Evolutionary conservation across 2,329 filamentous ascomycete genomes (phyloP).

Genomic region (Phaeosphaeriaceae sp.): DNA sequence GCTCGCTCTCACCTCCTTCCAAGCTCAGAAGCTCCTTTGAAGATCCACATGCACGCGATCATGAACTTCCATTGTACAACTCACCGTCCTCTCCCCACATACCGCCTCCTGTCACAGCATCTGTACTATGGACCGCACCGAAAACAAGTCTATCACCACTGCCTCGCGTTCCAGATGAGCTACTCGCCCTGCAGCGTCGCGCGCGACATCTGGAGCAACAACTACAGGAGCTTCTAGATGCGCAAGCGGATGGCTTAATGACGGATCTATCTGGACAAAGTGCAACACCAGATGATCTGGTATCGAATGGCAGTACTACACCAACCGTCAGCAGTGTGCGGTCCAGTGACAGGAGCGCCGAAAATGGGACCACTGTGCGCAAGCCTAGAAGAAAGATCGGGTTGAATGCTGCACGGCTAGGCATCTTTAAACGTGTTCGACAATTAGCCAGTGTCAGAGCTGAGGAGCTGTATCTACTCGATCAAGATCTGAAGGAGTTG

Average conservation of each 20-base stretch:
- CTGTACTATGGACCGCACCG: slow-evolving; percentile 40
- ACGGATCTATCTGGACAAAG: slow-evolving; percentile 53
- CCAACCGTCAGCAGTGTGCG: slow-evolving; percentile 53
- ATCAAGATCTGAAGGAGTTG: slow-evolving; percentile 62
- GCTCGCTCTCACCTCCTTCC: slow-evolving; percentile 43
- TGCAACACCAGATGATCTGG: slow-evolving; percentile 47
- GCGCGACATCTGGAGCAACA: slow-evolving; percentile 62
- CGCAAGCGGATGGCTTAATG: slow-evolving; percentile 64
- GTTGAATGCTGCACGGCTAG: slow-evolving; percentile 67
- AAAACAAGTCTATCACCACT: slow-evolving; percentile 31
- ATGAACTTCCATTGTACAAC: slow-evolving; percentile 43
- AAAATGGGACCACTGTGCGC: slow-evolving; percentile 22
- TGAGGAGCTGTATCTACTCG: slow-evolving; percentile 69
- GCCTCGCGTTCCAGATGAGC: slow-evolving; percentile 46
- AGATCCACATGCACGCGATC: slow-evolving; percentile 41
- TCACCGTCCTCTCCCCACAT: slow-evolving; percentile 42
- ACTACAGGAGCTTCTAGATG: slow-evolving; percentile 65
- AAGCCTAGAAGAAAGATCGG: slow-evolving; percentile 59
- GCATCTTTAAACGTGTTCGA: slow-evolving; percentile 67
- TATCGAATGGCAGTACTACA: slow-evolving; percentile 58
- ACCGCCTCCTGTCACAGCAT: slow-evolving; percentile 42
- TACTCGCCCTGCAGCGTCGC: slow-evolving; percentile 59
- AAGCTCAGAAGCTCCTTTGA: slow-evolving; percentile 44
- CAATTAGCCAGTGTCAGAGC: slow-evolving; percentile 70
- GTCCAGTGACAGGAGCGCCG: slow-evolving; percentile 34